Evolutionary conservation across 805 yeast species (phyloP).

Genomic region (Wickerhamiella hasegawae): DNA sequence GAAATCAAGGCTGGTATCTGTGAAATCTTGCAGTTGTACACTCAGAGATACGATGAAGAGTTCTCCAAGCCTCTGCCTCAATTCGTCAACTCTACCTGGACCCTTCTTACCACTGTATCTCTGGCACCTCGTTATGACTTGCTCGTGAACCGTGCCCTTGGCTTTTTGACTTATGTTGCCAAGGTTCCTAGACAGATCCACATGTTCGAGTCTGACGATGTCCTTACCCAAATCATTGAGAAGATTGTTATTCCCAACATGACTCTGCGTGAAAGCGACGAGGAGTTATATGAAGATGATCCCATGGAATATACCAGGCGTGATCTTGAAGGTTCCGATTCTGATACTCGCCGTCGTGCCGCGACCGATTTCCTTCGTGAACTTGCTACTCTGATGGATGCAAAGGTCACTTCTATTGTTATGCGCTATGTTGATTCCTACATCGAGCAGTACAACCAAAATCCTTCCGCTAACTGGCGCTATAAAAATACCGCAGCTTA

Average conservation of each 20-base stretch:
- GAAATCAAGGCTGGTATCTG: slow-evolving; percentile 67
- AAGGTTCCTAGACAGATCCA: slow-evolving; percentile 48
- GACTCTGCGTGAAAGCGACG: slow-evolving; percentile 70
- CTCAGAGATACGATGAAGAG: slow-evolving; percentile 83
- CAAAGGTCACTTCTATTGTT: slow-evolving; percentile 56
- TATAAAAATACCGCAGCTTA: slow-evolving; percentile 76
- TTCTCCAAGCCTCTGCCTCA: slow-evolving; percentile 57
- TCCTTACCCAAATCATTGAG: slow-evolving; percentile 60
- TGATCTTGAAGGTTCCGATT: slow-evolving; percentile 89
- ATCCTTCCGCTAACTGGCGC: slow-evolving; percentile 49
- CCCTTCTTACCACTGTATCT: slow-evolving; percentile 47
- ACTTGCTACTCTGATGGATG: slow-evolving; percentile 63
- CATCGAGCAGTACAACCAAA: slow-evolving; percentile 33
- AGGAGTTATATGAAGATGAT: slow-evolving; percentile 90
- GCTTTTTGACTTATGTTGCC: slow-evolving; percentile 69
- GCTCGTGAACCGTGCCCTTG: slow-evolving; percentile 62
- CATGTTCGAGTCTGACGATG: slow-evolving; percentile 43
- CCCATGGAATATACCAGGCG: slow-evolving; percentile 86
- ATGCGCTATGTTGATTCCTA: slow-evolving; percentile 56
- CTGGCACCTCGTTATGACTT: slow-evolving; percentile 68
- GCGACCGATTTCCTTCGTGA: slow-evolving; percentile 87
- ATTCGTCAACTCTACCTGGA: slow-evolving; percentile 76
- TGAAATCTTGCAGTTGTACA: slow-evolving; percentile 71
- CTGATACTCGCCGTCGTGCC: slow-evolving; percentile 80
- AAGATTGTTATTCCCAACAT: slow-evolving; percentile 82